A percentile compares a stretch with the other conserved stretches of the same genome.
These are phyloP conservation scores for Aspergillus mulundensis DNA, from an alignment of 495 filamentous ascomycete genomes.

Conservation along the genomic window DNA sequence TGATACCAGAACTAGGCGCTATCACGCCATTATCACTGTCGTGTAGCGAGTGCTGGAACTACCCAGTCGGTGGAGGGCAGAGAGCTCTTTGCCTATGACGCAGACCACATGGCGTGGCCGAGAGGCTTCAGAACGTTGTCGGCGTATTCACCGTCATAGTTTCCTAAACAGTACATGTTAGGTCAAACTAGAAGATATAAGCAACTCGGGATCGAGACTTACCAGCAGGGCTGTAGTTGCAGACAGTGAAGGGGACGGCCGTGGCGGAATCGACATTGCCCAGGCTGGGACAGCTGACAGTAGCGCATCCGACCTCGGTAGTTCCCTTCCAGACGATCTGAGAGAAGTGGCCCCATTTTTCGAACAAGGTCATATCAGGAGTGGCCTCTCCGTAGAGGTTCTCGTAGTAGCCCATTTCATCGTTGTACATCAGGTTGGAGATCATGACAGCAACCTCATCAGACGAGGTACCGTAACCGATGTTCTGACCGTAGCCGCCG, in stretches of 20 bases:
- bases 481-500: conserved; percentile 81
- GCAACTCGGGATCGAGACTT: conserved; percentile 8
- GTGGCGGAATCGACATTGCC: conserved; percentile 45
- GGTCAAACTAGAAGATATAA: conserved; percentile 18
- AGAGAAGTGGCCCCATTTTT: conserved; percentile 80
- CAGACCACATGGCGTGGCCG: conserved; percentile 29
- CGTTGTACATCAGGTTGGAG: conserved; percentile 80
- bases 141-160: conserved; percentile 61
- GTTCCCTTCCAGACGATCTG: conserved; percentile 83
- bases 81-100: conserved; percentile 13
- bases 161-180: conserved; percentile 43
- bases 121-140: conserved; percentile 56
- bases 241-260: conserved; percentile 64
- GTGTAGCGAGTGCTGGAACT: not conserved
- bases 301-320: conserved; percentile 68
- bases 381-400: conserved; percentile 40
- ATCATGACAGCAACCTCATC: conserved; percentile 59
- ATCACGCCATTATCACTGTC: not conserved
- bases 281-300: conserved; percentile 50
- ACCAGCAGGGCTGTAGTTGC: conserved; percentile 81
- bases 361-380: conserved; percentile 58
- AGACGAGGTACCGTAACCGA: conserved; percentile 49
- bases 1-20: not conserved
- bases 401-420: conserved; percentile 56
- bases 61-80: not conserved